phyloP scores from a whole-genome alignment of 192 early-diverging fungal genomes.

The Linnemannia exigua region DNA sequence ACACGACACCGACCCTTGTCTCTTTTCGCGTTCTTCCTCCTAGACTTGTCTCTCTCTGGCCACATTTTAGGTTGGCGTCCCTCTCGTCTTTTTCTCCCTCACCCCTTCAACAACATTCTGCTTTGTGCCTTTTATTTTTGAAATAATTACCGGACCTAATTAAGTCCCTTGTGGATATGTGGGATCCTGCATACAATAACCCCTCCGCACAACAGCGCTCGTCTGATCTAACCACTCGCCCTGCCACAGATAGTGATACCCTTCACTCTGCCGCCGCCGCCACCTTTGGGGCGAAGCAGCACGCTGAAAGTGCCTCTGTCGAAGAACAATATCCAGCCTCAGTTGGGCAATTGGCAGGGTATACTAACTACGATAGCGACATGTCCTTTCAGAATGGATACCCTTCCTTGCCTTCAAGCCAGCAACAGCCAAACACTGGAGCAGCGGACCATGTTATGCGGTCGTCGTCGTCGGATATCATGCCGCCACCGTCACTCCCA shows the following conservation, averaged over 20 bases:
- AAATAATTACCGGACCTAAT: neutral
- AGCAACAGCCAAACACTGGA: neutral
- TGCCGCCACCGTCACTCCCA: neutral
- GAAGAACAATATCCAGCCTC: neutral
- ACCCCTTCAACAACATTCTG: neutral
- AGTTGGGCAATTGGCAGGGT: neutral
- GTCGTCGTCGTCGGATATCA: too few relatives aligned
- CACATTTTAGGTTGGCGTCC: neutral
- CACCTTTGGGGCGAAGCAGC: neutral
- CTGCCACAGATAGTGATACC: neutral
- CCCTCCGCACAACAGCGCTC: neutral
- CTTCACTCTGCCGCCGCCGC: neutral
- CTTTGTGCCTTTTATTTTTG: neutral
- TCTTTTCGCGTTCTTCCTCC: neutral
- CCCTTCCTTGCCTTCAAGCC: neutral
- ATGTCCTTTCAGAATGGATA: neutral
- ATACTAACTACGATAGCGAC: neutral
- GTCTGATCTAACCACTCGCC: neutral
- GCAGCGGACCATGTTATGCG: neutral
- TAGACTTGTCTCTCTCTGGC: neutral
- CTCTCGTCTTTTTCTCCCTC: neutral
- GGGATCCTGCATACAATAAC: neutral
- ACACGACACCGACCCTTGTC: neutral
- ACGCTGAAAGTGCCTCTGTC: neutral
- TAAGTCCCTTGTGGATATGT: neutral